Evolutionary conservation across 306 rosid genomes (phyloP).

Genomic region (Aeschynomene evenia): DNA sequence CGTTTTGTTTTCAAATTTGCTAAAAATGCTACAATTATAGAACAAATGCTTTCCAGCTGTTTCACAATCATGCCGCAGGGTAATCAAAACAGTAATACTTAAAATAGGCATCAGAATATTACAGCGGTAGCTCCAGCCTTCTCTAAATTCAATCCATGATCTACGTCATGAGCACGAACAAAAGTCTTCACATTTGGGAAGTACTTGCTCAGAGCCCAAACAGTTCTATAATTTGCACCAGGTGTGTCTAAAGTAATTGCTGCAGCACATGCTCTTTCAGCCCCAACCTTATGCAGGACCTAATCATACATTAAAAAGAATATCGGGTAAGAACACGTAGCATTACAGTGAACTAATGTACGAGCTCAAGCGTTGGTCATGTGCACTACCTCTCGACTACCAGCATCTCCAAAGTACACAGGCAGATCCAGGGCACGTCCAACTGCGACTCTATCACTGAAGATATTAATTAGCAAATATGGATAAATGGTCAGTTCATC

Average conservation of each 20-base stretch:
- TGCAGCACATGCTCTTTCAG: constrained; percentile 98
- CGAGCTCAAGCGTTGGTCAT: neutral
- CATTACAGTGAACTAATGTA: neutral
- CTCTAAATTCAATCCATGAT: constrained; percentile 97
- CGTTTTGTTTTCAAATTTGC: constrained; percentile 14
- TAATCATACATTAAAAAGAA: constrained; percentile 46
- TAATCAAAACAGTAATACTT: constrained; percentile 24
- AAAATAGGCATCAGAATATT: constrained; percentile 36
- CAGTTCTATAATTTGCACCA: constrained; percentile 98
- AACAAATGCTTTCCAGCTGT: neutral
- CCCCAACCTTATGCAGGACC: constrained; percentile 97
- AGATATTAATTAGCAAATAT: constrained; percentile 36
- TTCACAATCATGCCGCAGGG: neutral
- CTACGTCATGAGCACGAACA: constrained; percentile 99
- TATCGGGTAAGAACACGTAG: constrained; percentile 24
- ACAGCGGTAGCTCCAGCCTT: constrained; percentile 99
- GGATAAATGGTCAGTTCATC: constrained; percentile 27
- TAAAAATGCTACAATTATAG: constrained; percentile 8
- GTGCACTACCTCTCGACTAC: constrained; percentile 87
- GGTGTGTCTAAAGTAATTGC: constrained; percentile 91
- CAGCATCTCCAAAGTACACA: constrained; percentile 98
- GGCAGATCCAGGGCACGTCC: constrained; percentile 97
- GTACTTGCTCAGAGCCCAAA: constrained; percentile 99
- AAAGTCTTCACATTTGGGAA: constrained; percentile 97
- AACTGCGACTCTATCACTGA: constrained; percentile 91